phyloP scores from a whole-genome alignment of 768 basidiomycete genomes.

The Tremella mesenterica region DNA sequence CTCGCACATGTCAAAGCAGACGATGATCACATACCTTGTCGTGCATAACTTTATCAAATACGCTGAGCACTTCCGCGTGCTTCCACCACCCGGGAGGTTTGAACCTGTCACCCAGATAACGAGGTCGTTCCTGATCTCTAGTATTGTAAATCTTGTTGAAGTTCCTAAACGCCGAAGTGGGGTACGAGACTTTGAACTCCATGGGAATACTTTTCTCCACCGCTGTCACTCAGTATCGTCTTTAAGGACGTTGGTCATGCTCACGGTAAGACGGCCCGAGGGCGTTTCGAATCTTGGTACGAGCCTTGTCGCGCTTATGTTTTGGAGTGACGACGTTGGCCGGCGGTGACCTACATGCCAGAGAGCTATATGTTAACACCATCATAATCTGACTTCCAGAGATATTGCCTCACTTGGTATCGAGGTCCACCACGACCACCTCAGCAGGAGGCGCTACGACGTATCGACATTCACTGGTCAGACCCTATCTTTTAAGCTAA shows the following conservation, averaged over 20 bases:
- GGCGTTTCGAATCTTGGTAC: slow-evolving; percentile 16
- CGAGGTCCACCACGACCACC: slow-evolving; percentile 80
- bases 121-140: slow-evolving; percentile 58
- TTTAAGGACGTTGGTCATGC: slow-evolving; percentile 49
- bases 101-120: slow-evolving; percentile 74
- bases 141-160: slow-evolving; percentile 82
- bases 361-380: slow-evolving; percentile 51
- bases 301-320: slow-evolving; percentile 27
- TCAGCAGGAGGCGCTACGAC: slow-evolving; percentile 66
- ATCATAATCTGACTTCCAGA: not conserved
- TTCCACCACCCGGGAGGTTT: slow-evolving; percentile 93
- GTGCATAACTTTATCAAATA: slow-evolving; percentile 76
- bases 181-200: slow-evolving; percentile 92
- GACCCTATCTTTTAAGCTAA: slow-evolving; percentile 42
- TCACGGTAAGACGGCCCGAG: slow-evolving; percentile 23
- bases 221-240: slow-evolving; percentile 31
- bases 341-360: slow-evolving; percentile 55
- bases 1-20: not conserved
- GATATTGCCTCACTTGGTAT: slow-evolving; percentile 45
- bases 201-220: slow-evolving; percentile 46
- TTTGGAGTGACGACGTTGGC: slow-evolving; percentile 56
- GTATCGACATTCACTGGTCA: slow-evolving; percentile 76
- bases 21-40: slow-evolving; percentile 68
- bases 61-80: slow-evolving; percentile 78
- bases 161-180: slow-evolving; percentile 80